Evolutionary conservation across 768 basidiomycete species (phyloP).

Genomic region (Suillus spraguei): DNA sequence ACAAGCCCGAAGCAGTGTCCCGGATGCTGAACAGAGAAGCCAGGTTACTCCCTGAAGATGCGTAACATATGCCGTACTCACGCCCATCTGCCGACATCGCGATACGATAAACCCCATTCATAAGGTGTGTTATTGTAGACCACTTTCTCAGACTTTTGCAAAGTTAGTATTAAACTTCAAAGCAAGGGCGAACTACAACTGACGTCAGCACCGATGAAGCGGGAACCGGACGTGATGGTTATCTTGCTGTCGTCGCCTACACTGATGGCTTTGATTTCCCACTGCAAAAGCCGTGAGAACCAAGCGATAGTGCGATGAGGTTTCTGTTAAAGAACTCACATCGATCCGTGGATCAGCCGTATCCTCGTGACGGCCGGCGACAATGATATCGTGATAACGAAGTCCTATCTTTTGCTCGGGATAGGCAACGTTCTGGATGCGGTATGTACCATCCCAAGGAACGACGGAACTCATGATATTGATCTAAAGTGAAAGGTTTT

Average conservation of each 20-base stretch:
- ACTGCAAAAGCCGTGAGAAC: too few species aligned
- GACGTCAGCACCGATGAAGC: neutral
- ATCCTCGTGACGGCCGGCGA: too few species aligned
- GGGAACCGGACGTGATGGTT: neutral
- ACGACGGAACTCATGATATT: too few species aligned
- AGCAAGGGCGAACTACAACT: neutral
- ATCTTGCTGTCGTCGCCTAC: neutral
- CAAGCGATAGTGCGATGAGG: too few species aligned
- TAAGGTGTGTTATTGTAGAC: neutral
- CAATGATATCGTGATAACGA: too few species aligned
- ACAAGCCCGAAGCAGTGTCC: neutral
- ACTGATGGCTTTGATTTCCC: too few species aligned
- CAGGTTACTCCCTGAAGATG: neutral
- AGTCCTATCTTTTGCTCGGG: too few species aligned
- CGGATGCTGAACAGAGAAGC: neutral
- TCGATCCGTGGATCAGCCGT: too few species aligned
- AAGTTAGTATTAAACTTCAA: neutral
- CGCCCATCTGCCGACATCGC: neutral
- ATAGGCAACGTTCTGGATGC: too few species aligned
- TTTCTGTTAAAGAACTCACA: too few species aligned
- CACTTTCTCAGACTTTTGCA: neutral
- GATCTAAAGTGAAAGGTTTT: too few species aligned
- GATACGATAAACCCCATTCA: neutral
- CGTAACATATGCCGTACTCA: neutral
- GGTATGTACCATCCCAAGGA: too few species aligned